These are phyloP conservation scores for Penicillium carneum DNA, from an alignment of 2,329 filamentous ascomycete genomes.

Conservation along the genomic window DNA sequence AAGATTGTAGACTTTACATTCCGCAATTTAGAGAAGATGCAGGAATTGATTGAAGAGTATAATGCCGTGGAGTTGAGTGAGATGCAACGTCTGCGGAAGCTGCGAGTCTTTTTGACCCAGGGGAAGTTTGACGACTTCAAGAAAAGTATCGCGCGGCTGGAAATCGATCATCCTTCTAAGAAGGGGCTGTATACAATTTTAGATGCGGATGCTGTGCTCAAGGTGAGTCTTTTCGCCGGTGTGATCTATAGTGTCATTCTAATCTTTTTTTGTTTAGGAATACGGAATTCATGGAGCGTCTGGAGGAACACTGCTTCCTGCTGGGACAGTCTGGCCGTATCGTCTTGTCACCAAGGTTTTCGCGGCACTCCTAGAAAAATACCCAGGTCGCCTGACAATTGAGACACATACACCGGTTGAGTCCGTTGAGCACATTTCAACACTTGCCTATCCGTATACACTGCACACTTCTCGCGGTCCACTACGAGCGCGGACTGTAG, in stretches of 20 bases:
- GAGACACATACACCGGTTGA: conserved; percentile 45
- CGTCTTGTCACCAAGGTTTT: conserved; percentile 44
- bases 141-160: conserved; percentile 31
- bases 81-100: conserved; percentile 33
- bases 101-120: conserved; percentile 37
- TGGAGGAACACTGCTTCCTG: conserved; percentile 39
- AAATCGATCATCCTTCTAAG: conserved; percentile 33
- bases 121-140: conserved; percentile 32
- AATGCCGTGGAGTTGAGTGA: conserved; percentile 40
- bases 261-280: conserved; percentile 17
- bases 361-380: conserved; percentile 32
- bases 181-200: conserved; percentile 38
- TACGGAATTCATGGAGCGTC: conserved; percentile 34
- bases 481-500: conserved; percentile 45
- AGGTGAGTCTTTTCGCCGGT: conserved; percentile 13
- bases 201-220: conserved; percentile 23
- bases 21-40: conserved; percentile 48
- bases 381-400: conserved; percentile 38
- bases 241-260: neutral
- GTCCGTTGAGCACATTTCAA: conserved; percentile 30
- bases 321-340: conserved; percentile 50
- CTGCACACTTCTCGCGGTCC: conserved; percentile 49
- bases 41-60: conserved; percentile 46
- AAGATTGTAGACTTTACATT: conserved; percentile 52
- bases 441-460: conserved; percentile 34